Conservation (phyloP, 805 yeast species). For the Ogataea parapolymorpha region DNA sequence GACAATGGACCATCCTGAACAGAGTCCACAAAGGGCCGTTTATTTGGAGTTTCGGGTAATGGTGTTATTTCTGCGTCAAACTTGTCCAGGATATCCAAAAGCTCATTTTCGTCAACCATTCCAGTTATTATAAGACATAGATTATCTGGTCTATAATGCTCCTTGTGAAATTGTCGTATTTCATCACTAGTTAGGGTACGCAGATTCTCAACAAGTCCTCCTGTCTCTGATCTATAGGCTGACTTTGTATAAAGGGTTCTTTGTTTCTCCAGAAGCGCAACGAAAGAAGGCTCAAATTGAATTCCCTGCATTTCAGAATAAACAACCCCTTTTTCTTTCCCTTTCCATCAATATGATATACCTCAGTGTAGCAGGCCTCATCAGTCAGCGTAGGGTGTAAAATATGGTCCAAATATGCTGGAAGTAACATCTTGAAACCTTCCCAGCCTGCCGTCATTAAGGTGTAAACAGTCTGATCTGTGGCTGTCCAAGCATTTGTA, state of each 20-base stretch:
- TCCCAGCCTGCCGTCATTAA: constrained; percentile 94
- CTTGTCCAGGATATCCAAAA: constrained; percentile 53
- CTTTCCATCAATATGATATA: constrained; percentile 87
- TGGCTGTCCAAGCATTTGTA: constrained; percentile 96
- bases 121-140: constrained; percentile 84
- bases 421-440: constrained; percentile 79
- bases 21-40: constrained; percentile 81
- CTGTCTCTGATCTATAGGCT: constrained; percentile 92
- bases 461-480: constrained; percentile 94
- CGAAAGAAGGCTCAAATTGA: constrained; percentile 73
- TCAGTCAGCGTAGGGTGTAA: constrained; percentile 83
- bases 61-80: constrained; percentile 59
- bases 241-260: constrained; percentile 55
- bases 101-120: constrained; percentile 70
- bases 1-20: constrained; percentile 41
- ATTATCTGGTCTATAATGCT: constrained; percentile 77
- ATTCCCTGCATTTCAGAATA: constrained; percentile 96
- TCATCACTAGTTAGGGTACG: constrained; percentile 69
- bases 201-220: constrained; percentile 79
- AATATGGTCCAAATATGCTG: constrained; percentile 87
- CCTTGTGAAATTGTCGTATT: constrained; percentile 71
- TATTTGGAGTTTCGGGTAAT: constrained; percentile 35
- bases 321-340: constrained; percentile 96
- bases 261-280: constrained; percentile 57
- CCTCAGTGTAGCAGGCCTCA: constrained; percentile 90